Percentiles rank a stretch among this genome's conserved stretches.
Evolutionary conservation across 2,329 filamentous ascomycete species (phyloP).

Genomic region (Diplodia seriata): DNA sequence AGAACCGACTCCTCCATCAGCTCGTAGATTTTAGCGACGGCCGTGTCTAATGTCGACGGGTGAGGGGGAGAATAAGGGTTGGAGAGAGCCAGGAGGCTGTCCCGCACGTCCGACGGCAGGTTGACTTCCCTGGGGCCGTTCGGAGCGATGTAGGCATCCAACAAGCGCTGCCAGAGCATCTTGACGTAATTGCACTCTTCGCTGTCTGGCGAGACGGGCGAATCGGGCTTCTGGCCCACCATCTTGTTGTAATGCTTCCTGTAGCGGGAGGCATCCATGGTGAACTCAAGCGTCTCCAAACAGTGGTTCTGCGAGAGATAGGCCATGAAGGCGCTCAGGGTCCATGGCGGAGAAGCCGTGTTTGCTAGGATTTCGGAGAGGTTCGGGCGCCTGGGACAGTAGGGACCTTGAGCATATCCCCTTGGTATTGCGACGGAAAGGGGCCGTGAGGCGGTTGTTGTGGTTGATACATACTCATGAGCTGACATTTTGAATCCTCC

Average conservation of each 20-base stretch:
- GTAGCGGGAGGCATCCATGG: slow-evolving; percentile 90
- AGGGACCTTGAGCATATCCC: slow-evolving; percentile 53
- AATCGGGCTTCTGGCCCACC: slow-evolving; percentile 58
- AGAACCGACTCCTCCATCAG: slow-evolving; percentile 97
- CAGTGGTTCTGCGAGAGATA: slow-evolving; percentile 98
- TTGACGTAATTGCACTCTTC: slow-evolving; percentile 73
- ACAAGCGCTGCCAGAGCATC: slow-evolving; percentile 83
- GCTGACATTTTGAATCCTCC: slow-evolving; percentile 55
- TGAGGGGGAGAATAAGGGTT: slow-evolving; percentile 68
- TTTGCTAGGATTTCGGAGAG: slow-evolving; percentile 89
- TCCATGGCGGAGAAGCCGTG: slow-evolving; percentile 85
- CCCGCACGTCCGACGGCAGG: slow-evolving; percentile 82
- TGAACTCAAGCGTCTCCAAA: slow-evolving; percentile 94
- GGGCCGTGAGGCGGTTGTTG: slow-evolving; percentile 44
- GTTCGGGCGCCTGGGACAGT: slow-evolving; percentile 70
- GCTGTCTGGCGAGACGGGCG: slow-evolving; percentile 58
- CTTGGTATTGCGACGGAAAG: slow-evolving; percentile 59
- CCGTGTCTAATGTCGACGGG: slow-evolving; percentile 78
- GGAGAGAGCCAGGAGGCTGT: slow-evolving; percentile 73
- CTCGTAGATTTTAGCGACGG: slow-evolving; percentile 88
- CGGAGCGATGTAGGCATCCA: slow-evolving; percentile 88
- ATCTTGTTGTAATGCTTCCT: slow-evolving; percentile 69
- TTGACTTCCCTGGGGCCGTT: slow-evolving; percentile 90
- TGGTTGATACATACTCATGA: slow-evolving; percentile 53
- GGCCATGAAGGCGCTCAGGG: slow-evolving; percentile 90